Evolutionary conservation across 306 rosid genomes (phyloP).

Genomic region (Sicyos edulis): DNA sequence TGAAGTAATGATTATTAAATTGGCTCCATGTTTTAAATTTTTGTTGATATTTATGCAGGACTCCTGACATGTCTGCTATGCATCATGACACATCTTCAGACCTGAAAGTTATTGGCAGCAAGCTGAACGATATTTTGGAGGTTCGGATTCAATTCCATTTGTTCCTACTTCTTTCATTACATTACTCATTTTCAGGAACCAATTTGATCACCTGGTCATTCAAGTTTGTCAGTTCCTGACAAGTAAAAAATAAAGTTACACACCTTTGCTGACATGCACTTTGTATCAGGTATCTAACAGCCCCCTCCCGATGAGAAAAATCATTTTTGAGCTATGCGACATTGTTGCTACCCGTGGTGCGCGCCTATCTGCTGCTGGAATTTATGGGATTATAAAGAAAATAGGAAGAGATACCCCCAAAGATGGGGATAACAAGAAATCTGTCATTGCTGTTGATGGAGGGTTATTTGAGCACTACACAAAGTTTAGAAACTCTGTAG

Average conservation of each 20-base stretch:
- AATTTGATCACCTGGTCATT: constrained; percentile 2
- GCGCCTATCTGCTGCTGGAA: constrained; percentile 85
- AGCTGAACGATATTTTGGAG: constrained; percentile 71
- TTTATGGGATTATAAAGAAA: constrained; percentile 75
- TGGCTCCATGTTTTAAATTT: constrained; percentile 14
- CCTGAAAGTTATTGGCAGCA: constrained; percentile 63
- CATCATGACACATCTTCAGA: constrained; percentile 84
- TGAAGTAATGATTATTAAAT: background rate
- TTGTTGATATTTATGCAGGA: constrained; percentile 44
- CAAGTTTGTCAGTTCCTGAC: background rate
- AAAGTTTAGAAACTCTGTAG: constrained; percentile 65
- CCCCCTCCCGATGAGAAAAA: constrained; percentile 66
- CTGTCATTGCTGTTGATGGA: constrained; percentile 84
- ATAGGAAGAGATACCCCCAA: constrained; percentile 65
- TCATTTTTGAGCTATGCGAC: constrained; percentile 51
- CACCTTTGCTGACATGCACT: background rate
- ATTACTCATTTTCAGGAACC: background rate
- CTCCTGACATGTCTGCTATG: constrained; percentile 85
- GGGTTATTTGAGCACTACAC: constrained; percentile 82
- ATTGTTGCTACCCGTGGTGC: constrained; percentile 82
- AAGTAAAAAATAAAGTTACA: background rate
- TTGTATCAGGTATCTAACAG: constrained; percentile 54
- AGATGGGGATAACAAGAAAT: constrained; percentile 61
- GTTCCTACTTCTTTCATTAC: background rate
- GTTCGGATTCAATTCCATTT: constrained; percentile 26